These are phyloP conservation scores for Suillus lakei DNA, from an alignment of 768 basidiomycete genomes.

Conservation along the genomic window DNA sequence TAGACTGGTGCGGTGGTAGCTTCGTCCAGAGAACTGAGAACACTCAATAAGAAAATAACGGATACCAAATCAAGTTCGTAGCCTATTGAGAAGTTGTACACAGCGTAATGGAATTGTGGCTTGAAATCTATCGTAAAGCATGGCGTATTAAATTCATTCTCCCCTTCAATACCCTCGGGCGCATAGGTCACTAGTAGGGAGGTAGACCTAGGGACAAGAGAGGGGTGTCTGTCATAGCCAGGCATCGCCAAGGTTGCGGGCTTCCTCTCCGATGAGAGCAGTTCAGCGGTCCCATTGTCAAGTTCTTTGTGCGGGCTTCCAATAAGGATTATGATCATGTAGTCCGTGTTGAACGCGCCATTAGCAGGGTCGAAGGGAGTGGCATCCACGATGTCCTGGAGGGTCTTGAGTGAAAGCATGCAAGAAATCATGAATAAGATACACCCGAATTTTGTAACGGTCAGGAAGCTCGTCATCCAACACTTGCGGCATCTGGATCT, in stretches of 20 bases:
- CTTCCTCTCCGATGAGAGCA: slow-evolving; percentile 18
- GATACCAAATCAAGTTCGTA: background rate
- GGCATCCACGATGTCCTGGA: slow-evolving; percentile 53
- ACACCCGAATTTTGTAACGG: slow-evolving; percentile 37
- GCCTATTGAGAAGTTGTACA: background rate
- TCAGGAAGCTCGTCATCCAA: slow-evolving; percentile 43
- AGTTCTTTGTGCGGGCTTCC: slow-evolving; percentile 28
- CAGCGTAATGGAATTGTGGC: background rate
- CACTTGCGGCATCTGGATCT: slow-evolving; percentile 39
- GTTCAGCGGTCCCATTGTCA: slow-evolving; percentile 15
- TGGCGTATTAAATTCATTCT: background rate
- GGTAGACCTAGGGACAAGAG: background rate
- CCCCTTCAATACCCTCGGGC: background rate
- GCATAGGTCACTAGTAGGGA: background rate
- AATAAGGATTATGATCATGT: slow-evolving; percentile 40
- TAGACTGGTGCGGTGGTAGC: no score
- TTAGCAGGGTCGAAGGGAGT: slow-evolving; percentile 40
- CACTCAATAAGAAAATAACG: no score
- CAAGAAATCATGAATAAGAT: background rate
- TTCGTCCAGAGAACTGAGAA: no score
- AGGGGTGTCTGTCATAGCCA: background rate
- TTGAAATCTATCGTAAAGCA: background rate
- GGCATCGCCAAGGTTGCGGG: background rate
- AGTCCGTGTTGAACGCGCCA: slow-evolving; percentile 37
- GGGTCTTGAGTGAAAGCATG: slow-evolving; percentile 4